Evolutionary conservation across 345 rosid genomes (phyloP), one percentile per base, ranked within the genome.

Genomic region (Aegle marmelos): DNA sequence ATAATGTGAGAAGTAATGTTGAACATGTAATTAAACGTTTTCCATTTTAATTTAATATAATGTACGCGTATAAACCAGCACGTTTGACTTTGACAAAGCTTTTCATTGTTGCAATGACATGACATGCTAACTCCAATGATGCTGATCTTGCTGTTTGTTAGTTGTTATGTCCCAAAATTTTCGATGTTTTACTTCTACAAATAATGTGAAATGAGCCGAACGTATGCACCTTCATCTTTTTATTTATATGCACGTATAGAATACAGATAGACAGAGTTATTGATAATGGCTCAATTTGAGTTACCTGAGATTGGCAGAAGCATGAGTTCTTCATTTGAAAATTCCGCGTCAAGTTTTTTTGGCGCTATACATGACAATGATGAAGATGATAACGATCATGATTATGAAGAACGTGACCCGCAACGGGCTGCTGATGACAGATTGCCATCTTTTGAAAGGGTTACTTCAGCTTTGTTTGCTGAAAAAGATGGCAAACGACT

Each of bases 251-350:
- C 37, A n/a, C 28, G 5, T 41, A 48, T 14, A 30, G 9, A 28
- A 17, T 14, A 56, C 28, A 45, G 16, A 45, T 3, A 13, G 50
- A 13, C 17, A 45, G 4, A 45, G 50, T 13, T 45, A 10, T 71
- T 22, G 2, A 59, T 16, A 78, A 77, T 77, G 85, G 84, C 83
- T 73, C 82, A 76, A 68, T 67, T 83, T 56, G 90, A 87, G 84
- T 79, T 84, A 37, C 63, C 85, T 22, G 88, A 85, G 73, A 61
- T 83, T 22, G 89, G 85, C 75, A 85, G 85, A 76, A 85, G 86
- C 84, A 71, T 77, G 50, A 79, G 86, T 36, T 82, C 84, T 27
- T 85, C 88, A 4, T 87, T 87, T 60, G 71, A 85, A 72, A 78
- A 76, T 21, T 79, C 27, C 6, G 68, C 56, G 4, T 74, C 84